phyloP scores from a whole-genome alignment of 106 monocot genomes.

The Allium sativum region DNA sequence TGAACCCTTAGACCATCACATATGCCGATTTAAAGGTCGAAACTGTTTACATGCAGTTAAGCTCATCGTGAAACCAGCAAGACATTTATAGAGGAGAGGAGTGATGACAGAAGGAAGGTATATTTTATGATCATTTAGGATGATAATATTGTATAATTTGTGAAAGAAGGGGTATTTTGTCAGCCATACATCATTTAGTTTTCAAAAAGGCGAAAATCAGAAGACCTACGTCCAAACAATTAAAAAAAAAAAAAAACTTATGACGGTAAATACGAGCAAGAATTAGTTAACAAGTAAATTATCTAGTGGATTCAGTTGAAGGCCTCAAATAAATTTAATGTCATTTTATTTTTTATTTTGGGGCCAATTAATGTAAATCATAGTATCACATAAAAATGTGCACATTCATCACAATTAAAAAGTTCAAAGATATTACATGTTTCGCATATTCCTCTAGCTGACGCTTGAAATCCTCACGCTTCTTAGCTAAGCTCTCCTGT shows the following conservation, averaged over 20 bases:
- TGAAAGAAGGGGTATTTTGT: background rate
- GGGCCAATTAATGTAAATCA: background rate
- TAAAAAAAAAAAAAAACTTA: background rate
- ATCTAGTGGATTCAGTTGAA: background rate
- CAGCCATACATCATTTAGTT: background rate
- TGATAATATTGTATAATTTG: background rate
- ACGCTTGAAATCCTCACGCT: conserved; percentile 70
- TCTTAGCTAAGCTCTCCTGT: conserved; percentile 67
- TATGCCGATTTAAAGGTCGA: no score
- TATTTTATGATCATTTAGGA: background rate
- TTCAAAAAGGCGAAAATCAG: background rate
- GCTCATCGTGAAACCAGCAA: background rate
- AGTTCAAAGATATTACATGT: conserved; percentile 35
- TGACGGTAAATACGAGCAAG: background rate
- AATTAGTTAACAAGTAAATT: background rate
- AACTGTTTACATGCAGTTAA: background rate
- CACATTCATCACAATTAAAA: background rate
- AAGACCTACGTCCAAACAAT: background rate
- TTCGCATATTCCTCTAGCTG: conserved; percentile 77
- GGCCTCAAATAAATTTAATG: background rate
- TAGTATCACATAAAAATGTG: background rate
- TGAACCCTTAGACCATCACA: no score
- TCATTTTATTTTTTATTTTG: no score
- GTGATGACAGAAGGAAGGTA: no score
- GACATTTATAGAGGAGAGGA: background rate